Percentiles rank a stretch among this genome's conserved stretches.
phyloP scores from a whole-genome alignment of 768 basidiomycete genomes.

The Trametes villosa region DNA sequence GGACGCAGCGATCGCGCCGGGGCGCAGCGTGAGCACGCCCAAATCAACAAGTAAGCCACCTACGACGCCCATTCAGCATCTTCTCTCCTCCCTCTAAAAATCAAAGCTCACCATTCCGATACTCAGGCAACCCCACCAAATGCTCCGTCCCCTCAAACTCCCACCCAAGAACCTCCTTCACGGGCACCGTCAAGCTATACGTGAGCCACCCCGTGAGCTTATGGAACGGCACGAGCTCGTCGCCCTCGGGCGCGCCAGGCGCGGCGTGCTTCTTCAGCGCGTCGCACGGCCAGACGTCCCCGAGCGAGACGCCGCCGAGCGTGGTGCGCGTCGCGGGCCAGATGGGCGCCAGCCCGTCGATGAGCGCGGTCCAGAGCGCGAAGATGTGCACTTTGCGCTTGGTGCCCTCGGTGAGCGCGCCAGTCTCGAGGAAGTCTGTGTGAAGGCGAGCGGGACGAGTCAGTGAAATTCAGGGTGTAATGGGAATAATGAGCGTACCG shows the following conservation, averaged over 20 bases:
- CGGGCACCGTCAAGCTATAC: conserved; percentile 84
- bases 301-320: conserved; percentile 72
- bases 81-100: background rate
- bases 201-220: conserved; percentile 95
- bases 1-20: conserved; percentile 48
- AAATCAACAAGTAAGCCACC: conserved; percentile 90
- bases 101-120: conserved; percentile 73
- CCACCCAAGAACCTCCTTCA: conserved; percentile 81
- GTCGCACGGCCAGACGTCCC: conserved; percentile 92
- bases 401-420: conserved; percentile 48
- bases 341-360: conserved; percentile 82
- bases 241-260: conserved; percentile 49
- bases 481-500: conserved; percentile 49
- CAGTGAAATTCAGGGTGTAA: conserved; percentile 2
- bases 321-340: conserved; percentile 82
- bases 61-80: conserved; percentile 30
- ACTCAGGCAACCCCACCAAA: conserved; percentile 94
- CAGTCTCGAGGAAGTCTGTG: conserved; percentile 68
- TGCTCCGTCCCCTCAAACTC: conserved; percentile 78
- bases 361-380: conserved; percentile 80
- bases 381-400: conserved; percentile 65
- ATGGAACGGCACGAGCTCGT: conserved; percentile 89
- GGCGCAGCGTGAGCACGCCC: conserved; percentile 74
- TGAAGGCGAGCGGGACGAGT: background rate
- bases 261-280: conserved; percentile 42